Evolutionary conservation across 768 basidiomycete genomes (phyloP).

Genomic region (Psilocybe cyanescens): DNA sequence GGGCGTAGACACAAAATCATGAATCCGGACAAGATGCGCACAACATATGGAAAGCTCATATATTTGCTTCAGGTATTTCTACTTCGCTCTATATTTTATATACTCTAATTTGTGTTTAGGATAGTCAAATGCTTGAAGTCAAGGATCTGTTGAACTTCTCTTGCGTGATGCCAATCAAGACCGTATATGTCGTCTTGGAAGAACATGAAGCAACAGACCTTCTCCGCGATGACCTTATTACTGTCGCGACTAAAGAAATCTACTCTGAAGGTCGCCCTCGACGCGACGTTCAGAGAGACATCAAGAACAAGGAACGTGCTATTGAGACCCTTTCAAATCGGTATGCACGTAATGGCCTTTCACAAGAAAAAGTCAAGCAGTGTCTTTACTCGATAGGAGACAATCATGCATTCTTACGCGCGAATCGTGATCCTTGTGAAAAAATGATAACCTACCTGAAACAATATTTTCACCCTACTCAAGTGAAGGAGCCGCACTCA

Average conservation of each 20-base stretch:
- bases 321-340: slow-evolving; percentile 73
- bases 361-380: slow-evolving; percentile 71
- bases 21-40: slow-evolving; percentile 92
- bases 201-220: slow-evolving; percentile 65
- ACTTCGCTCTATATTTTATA: not conserved
- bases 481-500: slow-evolving; percentile 62
- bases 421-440: slow-evolving; percentile 89
- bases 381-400: slow-evolving; percentile 90
- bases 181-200: slow-evolving; percentile 72
- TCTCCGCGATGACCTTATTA: slow-evolving; percentile 76
- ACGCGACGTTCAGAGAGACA: slow-evolving; percentile 83
- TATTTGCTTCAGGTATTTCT: slow-evolving; percentile 75
- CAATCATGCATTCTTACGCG: slow-evolving; percentile 86
- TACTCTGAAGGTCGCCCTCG: slow-evolving; percentile 71
- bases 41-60: slow-evolving; percentile 85
- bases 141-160: slow-evolving; percentile 80
- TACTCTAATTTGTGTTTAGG: slow-evolving; percentile 43
- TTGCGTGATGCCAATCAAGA: slow-evolving; percentile 78
- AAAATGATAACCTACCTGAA: slow-evolving; percentile 80
- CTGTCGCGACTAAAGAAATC: slow-evolving; percentile 82
- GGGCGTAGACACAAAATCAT: slow-evolving; percentile 88
- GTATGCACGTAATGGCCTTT: slow-evolving; percentile 61
- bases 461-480: slow-evolving; percentile 75
- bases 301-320: slow-evolving; percentile 83
- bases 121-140: slow-evolving; percentile 85